phyloP scores from a whole-genome alignment of 192 early-diverging fungal species.

The Coemansia nantahalensis region DNA sequence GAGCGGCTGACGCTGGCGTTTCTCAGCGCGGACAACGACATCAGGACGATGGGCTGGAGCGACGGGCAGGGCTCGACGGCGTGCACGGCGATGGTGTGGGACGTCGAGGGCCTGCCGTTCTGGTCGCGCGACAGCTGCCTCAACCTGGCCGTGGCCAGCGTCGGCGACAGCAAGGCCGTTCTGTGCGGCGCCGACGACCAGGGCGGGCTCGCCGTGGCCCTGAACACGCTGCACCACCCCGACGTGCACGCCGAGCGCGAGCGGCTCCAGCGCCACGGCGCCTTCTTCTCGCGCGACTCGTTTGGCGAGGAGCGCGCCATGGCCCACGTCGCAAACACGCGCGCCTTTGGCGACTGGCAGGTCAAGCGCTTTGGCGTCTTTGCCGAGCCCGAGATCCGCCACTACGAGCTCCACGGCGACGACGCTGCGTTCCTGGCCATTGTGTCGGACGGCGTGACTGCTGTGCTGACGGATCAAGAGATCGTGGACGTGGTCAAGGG shows the following conservation, averaged over 20 bases:
- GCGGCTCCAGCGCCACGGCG: slow-evolving; percentile 64
- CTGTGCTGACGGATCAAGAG: slow-evolving; percentile 73
- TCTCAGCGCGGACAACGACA: slow-evolving; percentile 57
- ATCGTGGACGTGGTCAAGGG: slow-evolving; percentile 69
- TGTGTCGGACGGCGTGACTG: slow-evolving; percentile 68
- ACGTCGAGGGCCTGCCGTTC: slow-evolving; percentile 61
- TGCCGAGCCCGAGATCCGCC: slow-evolving; percentile 66
- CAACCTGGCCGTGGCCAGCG: slow-evolving; percentile 62
- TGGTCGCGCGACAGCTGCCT: slow-evolving; percentile 62
- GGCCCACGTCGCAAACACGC: slow-evolving; percentile 63
- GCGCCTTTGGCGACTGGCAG: slow-evolving; percentile 68
- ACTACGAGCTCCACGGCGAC: slow-evolving; percentile 54
- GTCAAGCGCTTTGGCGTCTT: slow-evolving; percentile 70
- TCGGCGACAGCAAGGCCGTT: slow-evolving; percentile 63
- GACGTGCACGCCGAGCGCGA: slow-evolving; percentile 58
- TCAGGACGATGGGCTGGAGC: slow-evolving; percentile 50
- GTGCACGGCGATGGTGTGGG: slow-evolving; percentile 62
- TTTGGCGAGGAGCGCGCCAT: slow-evolving; percentile 71
- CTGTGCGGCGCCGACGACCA: slow-evolving; percentile 55
- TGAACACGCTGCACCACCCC: slow-evolving; percentile 70
- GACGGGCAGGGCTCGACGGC: slow-evolving; percentile 67
- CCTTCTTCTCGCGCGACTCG: slow-evolving; percentile 72
- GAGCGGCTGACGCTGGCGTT: slow-evolving; percentile 67
- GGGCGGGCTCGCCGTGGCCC: slow-evolving; percentile 56
- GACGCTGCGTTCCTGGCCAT: slow-evolving; percentile 67